Conservation (phyloP, 2,329 filamentous ascomycete species). For the Fusarium neocosmosporiellum region DNA sequence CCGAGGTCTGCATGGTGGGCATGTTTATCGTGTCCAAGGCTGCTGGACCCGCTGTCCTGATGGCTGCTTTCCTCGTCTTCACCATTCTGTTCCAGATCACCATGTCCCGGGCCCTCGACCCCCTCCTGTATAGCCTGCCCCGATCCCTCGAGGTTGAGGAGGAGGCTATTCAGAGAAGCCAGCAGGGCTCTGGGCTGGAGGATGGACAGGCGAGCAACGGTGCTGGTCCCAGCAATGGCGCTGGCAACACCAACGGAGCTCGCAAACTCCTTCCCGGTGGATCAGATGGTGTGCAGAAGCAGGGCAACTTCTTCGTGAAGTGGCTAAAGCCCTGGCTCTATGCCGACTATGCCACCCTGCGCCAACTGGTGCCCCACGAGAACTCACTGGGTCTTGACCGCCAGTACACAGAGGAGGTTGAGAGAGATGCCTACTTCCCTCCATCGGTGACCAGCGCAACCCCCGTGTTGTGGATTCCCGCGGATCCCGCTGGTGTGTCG, state of each 20-base stretch:
- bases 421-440: slow-evolving; percentile 77
- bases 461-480: slow-evolving; percentile 80
- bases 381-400: slow-evolving; percentile 59
- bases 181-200: slow-evolving; percentile 43
- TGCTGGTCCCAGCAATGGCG: slow-evolving; percentile 21
- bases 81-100: slow-evolving; percentile 81
- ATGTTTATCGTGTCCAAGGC: slow-evolving; percentile 78
- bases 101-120: slow-evolving; percentile 75
- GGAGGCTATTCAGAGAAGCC: slow-evolving; percentile 49
- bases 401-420: slow-evolving; percentile 70
- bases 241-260: slow-evolving; percentile 34
- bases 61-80: slow-evolving; percentile 80
- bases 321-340: slow-evolving; percentile 84
- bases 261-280: slow-evolving; percentile 38
- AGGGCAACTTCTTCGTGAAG: slow-evolving; percentile 64
- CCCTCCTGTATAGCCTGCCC: slow-evolving; percentile 78
- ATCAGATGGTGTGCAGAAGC: slow-evolving; percentile 49
- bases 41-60: slow-evolving; percentile 77
- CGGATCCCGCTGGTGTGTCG: slow-evolving; percentile 75
- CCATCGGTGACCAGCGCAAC: slow-evolving; percentile 71
- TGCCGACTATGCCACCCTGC: slow-evolving; percentile 76
- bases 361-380: slow-evolving; percentile 74
- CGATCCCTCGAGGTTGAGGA: slow-evolving; percentile 65
- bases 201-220: slow-evolving; percentile 32
- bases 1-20: slow-evolving; percentile 82